phyloP scores from a whole-genome alignment of 1,284 basidiomycete genomes.

The Ustilago loliicola region DNA sequence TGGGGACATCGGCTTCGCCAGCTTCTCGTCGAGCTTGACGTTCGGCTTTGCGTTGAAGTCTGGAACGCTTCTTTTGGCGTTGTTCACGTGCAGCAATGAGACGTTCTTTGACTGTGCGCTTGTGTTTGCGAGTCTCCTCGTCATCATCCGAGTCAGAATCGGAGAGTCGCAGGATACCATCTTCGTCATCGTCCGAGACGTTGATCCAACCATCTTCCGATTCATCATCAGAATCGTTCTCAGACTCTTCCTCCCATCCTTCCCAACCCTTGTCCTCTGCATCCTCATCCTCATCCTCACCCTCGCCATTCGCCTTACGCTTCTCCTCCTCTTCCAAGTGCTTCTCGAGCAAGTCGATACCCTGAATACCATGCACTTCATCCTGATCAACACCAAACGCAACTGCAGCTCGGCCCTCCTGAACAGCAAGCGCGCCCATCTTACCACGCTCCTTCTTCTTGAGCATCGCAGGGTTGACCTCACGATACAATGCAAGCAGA shows the following conservation, averaged over 20 bases:
- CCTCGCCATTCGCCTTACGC: constrained; percentile 36
- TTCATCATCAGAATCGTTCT: constrained; percentile 77
- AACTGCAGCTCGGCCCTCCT: constrained; percentile 67
- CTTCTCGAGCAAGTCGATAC: constrained; percentile 72
- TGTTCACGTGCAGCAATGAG: constrained; percentile 49
- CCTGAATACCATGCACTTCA: constrained; percentile 83
- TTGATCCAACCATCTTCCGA: constrained; percentile 81
- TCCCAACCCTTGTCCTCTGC: constrained; percentile 84
- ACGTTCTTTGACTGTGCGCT: constrained; percentile 48
- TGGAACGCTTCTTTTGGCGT: constrained; percentile 57
- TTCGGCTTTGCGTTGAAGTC: constrained; percentile 58
- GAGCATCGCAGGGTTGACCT: constrained; percentile 94
- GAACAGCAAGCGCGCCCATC: constrained; percentile 60
- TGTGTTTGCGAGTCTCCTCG: constrained; percentile 66
- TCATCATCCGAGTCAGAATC: constrained; percentile 90
- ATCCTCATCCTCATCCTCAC: constrained; percentile 72
- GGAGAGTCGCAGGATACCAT: constrained; percentile 71
- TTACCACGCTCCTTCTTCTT: constrained; percentile 82
- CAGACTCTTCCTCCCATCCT: constrained; percentile 88
- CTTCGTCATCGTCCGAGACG: constrained; percentile 81
- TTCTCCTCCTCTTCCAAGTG: constrained; percentile 58
- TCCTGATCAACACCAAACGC: constrained; percentile 86
- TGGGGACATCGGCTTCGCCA: constrained; percentile 58
- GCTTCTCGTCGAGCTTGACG: constrained; percentile 67
- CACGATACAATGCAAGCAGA: constrained; percentile 90